Conservation (phyloP, 169 alveolate genomes). For the Ophryocystis elektroscirrha region DNA sequence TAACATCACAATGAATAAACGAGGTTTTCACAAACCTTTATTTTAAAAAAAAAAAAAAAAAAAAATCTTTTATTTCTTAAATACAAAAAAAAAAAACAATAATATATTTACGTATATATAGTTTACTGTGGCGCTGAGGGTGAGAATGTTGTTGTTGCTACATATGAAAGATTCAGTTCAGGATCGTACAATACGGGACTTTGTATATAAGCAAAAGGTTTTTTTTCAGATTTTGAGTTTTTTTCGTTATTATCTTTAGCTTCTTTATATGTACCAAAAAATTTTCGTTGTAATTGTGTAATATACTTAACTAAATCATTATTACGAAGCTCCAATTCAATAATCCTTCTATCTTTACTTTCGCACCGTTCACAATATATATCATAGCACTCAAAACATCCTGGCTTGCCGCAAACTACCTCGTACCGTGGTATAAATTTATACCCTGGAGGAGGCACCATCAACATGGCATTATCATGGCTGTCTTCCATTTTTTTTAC, state of each 20-base stretch:
- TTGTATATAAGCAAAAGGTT: slow-evolving; percentile 19
- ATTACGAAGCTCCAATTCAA: slow-evolving; percentile 35
- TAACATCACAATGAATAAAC: too few relatives aligned
- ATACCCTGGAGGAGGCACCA: slow-evolving; percentile 28
- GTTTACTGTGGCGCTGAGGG: too few relatives aligned
- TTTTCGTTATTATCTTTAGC: slow-evolving; percentile 2
- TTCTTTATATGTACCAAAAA: not conserved
- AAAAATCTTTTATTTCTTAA: too few relatives aligned
- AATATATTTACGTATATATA: too few relatives aligned
- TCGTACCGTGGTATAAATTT: slow-evolving; percentile 17
- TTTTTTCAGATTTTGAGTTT: too few relatives aligned
- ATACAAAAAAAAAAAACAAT: too few relatives aligned
- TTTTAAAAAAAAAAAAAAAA: too few relatives aligned
- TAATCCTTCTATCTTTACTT: slow-evolving; percentile 31
- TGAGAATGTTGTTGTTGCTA: slow-evolving; percentile 20
- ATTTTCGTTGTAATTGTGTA: too few relatives aligned
- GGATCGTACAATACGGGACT: slow-evolving; percentile 21
- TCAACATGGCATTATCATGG: slow-evolving; percentile 17
- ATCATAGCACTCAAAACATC: too few relatives aligned
- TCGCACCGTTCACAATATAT: too few relatives aligned
- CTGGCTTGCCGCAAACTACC: slow-evolving; percentile 24
- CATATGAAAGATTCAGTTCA: slow-evolving; percentile 12
- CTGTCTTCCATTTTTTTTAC: not conserved
- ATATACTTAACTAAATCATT: slow-evolving; percentile 33
- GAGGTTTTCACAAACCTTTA: too few relatives aligned